Base-by-base conservation (phyloP, 441 rosid species). In the Geranium incanum region DNA sequence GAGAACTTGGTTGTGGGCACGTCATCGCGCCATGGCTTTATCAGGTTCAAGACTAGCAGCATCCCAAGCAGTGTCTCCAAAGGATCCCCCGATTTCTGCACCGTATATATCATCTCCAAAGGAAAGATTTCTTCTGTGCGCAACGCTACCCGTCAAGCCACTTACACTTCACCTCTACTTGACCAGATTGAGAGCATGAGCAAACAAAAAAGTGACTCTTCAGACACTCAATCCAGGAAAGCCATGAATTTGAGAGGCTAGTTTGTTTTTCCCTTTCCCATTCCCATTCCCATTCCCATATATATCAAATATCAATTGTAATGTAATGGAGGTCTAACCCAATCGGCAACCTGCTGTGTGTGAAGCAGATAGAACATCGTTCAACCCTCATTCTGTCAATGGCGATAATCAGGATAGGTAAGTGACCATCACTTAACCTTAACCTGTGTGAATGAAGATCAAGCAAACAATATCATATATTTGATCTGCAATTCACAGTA, bases 1-100 rank as follows among this genome's bases (percentile, higher is more conserved):
- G 99, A 95, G 80, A 78, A 77, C 64, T 73, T 95, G 77, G 77
- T 95, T 39, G 63, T 92, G 13, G 97, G 97, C n/a, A 80, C 93
- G 59, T 55, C 96, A 0, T 55, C 86, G 1, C 92, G 83, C 75
- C 74, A 82, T 50, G 93, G 97, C 68, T 92, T 95, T 78, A 86
- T 95, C 62, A 72, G 76, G 21, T 76, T 76, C 45, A 76, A 76
- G 72, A 16, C 70, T 3, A 43, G 1, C 2, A 75, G 69, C 64
- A 52, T 72, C 5, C 69, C 79, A 1, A 36, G 72, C 66, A 72
- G 0, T 16, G 66, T 76, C 9, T 23, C 66, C 6, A 76, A 76
- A 72, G 76, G 67, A 28, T 73, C 76, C 33, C 79, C 79, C 7
- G 76, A 76, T 66, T 76, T 76, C 19, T 76, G 79, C 37, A 68